phyloP scores from a whole-genome alignment of 2,329 filamentous ascomycete species.

The Westerdykella sp. region DNA sequence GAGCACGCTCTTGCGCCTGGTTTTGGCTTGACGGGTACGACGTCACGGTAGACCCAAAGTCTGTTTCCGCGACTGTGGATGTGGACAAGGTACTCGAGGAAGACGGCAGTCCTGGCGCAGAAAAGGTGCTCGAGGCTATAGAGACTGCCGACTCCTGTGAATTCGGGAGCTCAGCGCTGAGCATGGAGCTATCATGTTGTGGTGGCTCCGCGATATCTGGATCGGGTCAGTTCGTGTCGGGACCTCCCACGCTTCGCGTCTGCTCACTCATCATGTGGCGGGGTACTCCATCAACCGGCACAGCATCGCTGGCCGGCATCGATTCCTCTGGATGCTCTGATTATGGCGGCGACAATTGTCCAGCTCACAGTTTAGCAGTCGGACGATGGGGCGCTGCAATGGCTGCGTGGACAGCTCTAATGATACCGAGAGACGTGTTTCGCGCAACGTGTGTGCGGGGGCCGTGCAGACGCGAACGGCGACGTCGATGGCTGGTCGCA shows the following conservation, averaged over 20 bases:
- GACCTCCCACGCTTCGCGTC: neutral
- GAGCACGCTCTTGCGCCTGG: conserved; percentile 34
- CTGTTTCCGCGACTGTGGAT: conserved; percentile 23
- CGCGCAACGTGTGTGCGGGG: neutral
- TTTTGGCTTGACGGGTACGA: conserved; percentile 32
- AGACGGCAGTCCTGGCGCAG: conserved; percentile 26
- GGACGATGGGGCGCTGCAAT: neutral
- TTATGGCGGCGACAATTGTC: too few species aligned
- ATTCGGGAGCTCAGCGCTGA: conserved; percentile 10
- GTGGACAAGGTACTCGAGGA: conserved; percentile 32
- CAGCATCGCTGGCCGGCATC: neutral
- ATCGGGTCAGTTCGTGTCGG: neutral
- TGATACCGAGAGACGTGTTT: neutral
- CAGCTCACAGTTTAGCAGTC: neutral
- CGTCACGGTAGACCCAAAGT: conserved; percentile 22
- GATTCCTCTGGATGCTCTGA: neutral
- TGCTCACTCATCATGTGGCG: neutral
- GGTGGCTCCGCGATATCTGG: neutral
- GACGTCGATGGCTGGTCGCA: too few species aligned
- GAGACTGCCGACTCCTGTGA: conserved; percentile 34
- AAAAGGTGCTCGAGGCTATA: conserved; percentile 28
- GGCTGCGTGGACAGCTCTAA: neutral
- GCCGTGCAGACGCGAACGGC: neutral
- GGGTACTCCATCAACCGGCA: neutral
- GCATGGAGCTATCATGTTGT: neutral